These are phyloP conservation scores for Aspergillus candidus DNA, from an alignment of 2,329 filamentous ascomycete genomes.

Conservation along the genomic window DNA sequence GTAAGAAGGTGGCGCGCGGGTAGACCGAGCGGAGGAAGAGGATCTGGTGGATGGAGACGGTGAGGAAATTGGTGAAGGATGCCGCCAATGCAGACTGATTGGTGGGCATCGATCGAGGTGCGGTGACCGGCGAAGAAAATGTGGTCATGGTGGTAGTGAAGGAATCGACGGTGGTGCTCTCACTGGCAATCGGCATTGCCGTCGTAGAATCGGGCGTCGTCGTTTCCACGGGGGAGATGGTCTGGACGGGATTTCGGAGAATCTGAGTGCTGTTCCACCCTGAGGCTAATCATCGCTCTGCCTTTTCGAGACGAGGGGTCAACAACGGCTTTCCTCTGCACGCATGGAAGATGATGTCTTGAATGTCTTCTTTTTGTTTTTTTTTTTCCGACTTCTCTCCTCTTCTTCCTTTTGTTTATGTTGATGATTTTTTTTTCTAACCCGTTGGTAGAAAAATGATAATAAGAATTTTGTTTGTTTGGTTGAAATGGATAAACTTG, in stretches of 20 bases:
- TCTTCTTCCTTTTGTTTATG: not conserved
- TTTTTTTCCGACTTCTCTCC: not conserved
- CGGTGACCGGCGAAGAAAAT: slow-evolving; percentile 35
- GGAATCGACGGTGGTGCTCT: slow-evolving; percentile 30
- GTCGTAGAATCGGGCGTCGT: slow-evolving; percentile 25
- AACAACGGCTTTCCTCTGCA: slow-evolving; percentile 14
- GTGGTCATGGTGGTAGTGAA: slow-evolving; percentile 35
- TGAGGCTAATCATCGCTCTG: slow-evolving; percentile 41
- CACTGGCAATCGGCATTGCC: slow-evolving; percentile 39
- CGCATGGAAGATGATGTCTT: slow-evolving; percentile 5
- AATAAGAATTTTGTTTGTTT: no score
- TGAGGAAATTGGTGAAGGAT: slow-evolving; percentile 73
- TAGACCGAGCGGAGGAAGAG: slow-evolving; percentile 79
- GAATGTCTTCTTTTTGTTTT: not conserved
- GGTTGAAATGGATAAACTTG: no score
- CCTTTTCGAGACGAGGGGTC: slow-evolving; percentile 27
- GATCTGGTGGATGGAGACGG: slow-evolving; percentile 76
- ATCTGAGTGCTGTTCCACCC: slow-evolving; percentile 38
- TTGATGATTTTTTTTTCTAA: no score
- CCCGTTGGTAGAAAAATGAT: no score
- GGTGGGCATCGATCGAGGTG: slow-evolving; percentile 40
- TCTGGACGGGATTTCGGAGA: slow-evolving; percentile 34
- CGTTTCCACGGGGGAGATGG: slow-evolving; percentile 31
- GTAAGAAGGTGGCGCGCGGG: slow-evolving; percentile 68
- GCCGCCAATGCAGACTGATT: slow-evolving; percentile 56